These are phyloP conservation scores for Pseudogymnoascus sp. DNA, from an alignment of 2,329 filamentous ascomycete species.

Conservation along the genomic window DNA sequence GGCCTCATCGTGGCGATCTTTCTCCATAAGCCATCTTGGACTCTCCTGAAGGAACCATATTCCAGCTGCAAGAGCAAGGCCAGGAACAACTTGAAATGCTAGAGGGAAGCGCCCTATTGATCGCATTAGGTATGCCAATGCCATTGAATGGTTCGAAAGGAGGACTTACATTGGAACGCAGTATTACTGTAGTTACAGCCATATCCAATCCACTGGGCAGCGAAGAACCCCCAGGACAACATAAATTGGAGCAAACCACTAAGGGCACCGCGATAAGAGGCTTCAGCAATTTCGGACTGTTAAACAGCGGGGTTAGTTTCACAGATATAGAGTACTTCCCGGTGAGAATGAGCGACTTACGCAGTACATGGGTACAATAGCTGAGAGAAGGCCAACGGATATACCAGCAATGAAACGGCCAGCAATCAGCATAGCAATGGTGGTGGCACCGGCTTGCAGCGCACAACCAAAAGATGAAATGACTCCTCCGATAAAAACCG, in stretches of 20 bases:
- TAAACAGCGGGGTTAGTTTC: slow-evolving; percentile 44
- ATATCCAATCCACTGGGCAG: slow-evolving; percentile 22
- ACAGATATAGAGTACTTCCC: slow-evolving; percentile 49
- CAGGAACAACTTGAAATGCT: slow-evolving; percentile 46
- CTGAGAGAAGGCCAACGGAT: slow-evolving; percentile 38
- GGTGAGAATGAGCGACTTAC: slow-evolving; percentile 18
- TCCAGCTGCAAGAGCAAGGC: slow-evolving; percentile 41
- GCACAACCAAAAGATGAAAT: slow-evolving; percentile 24
- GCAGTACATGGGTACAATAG: slow-evolving; percentile 38
- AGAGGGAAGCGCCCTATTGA: slow-evolving; percentile 49
- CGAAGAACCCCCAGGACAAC: slow-evolving; percentile 23
- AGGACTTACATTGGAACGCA: background rate
- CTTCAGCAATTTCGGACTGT: slow-evolving; percentile 26
- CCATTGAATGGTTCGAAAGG: slow-evolving; percentile 22
- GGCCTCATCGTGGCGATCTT: slow-evolving; percentile 42
- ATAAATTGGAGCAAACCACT: slow-evolving; percentile 22
- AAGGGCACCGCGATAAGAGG: slow-evolving; percentile 17
- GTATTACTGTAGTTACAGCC: slow-evolving; percentile 12
- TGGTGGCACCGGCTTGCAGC: slow-evolving; percentile 25
- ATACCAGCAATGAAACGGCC: slow-evolving; percentile 40
- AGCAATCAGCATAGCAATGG: slow-evolving; percentile 35
- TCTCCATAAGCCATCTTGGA: slow-evolving; percentile 44
- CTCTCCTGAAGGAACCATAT: slow-evolving; percentile 52
- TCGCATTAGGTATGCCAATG: background rate
- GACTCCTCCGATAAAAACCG: slow-evolving; percentile 24